Evolutionary conservation across 208 protist species (phyloP).

Genomic region (Trypanosoma platydactyli): DNA sequence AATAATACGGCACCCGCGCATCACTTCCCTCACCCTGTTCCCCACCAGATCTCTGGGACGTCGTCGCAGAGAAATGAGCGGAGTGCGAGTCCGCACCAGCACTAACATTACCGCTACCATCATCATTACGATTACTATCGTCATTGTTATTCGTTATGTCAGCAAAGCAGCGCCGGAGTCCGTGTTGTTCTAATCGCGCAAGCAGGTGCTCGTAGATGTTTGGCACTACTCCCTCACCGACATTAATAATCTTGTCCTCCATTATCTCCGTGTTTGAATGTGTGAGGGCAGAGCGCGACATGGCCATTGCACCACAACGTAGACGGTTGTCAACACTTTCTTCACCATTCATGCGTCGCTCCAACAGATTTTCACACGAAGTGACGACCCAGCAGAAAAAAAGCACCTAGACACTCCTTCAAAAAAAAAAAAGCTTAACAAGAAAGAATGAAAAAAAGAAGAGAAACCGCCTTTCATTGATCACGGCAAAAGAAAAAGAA

Average conservation of each 20-base stretch:
- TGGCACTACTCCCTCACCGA: slow-evolving; percentile 52
- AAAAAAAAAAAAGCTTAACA: slow-evolving; percentile 12
- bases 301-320: slow-evolving; percentile 51
- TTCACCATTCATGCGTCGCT: not conserved
- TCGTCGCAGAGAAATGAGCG: too few species aligned
- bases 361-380: not conserved
- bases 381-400: not conserved
- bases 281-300: slow-evolving; percentile 54
- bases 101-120: slow-evolving; percentile 4
- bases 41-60: too few species aligned
- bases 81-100: too few species aligned
- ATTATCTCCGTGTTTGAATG: slow-evolving; percentile 16
- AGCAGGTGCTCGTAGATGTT: slow-evolving; percentile 69
- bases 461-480: not conserved
- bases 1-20: slow-evolving; percentile 71
- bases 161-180: slow-evolving; percentile 58
- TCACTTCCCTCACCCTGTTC: slow-evolving; percentile 1
- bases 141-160: slow-evolving; percentile 34
- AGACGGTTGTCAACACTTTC: slow-evolving; percentile 24
- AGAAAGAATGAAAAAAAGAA: slow-evolving; percentile 12
- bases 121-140: not conserved
- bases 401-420: not conserved
- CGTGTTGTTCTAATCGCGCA: slow-evolving; percentile 82
- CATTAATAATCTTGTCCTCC: slow-evolving; percentile 51
- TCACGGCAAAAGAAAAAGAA: slow-evolving; percentile 24